Conservation (phyloP, 371 early-diverging fungal genomes). For the Apophysomyces trapeziformis region DNA sequence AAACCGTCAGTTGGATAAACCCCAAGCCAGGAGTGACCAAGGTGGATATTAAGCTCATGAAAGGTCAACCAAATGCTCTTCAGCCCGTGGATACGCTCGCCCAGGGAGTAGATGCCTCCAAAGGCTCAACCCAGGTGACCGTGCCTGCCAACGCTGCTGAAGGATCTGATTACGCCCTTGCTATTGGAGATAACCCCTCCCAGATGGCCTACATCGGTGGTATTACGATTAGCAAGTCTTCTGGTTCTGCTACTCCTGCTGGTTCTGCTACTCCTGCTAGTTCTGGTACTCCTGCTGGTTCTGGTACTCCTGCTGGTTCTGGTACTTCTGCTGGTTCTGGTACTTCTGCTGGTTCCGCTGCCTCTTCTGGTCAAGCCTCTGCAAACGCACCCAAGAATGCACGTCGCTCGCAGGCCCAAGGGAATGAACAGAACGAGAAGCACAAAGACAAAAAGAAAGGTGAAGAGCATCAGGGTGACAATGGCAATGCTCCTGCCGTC, state of each 20-base stretch:
- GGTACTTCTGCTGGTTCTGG: not conserved
- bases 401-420: not conserved
- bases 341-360: not conserved
- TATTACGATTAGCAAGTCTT: constrained; percentile 21
- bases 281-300: constrained; percentile 3
- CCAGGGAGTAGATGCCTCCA: constrained; percentile 35
- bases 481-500: not conserved
- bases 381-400: not conserved
- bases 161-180: constrained; percentile 47
- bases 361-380: not conserved
- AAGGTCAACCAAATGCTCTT: constrained; percentile 46
- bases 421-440: not conserved
- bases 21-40: constrained; percentile 32
- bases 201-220: constrained; percentile 50
- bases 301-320: constrained; percentile 1
- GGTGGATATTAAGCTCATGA: constrained; percentile 48
- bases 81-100: constrained; percentile 39
- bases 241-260: constrained; percentile 2
- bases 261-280: constrained; percentile 1
- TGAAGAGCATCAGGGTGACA: not conserved
- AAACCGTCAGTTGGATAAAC: constrained; percentile 50
- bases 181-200: constrained; percentile 33
- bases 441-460: not conserved
- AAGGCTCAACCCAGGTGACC: constrained; percentile 37
- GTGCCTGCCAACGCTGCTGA: constrained; percentile 44